Base-by-base conservation (phyloP, 139 green algal species). In the Klebsormidium nitens region DNA sequence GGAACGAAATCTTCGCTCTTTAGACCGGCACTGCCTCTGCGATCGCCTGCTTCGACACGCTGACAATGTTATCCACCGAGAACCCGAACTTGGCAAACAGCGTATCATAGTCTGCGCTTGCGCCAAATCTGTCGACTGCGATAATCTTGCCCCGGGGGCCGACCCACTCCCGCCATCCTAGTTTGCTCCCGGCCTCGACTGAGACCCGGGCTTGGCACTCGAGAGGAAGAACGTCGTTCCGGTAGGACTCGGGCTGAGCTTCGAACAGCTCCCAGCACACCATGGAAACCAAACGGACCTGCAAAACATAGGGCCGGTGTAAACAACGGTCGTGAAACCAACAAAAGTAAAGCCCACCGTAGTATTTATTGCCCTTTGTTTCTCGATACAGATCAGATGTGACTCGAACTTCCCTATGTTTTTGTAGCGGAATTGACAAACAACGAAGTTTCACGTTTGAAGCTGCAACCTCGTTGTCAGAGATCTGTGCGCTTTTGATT, bases 21-120 rank as follows among this genome's bases (percentile, higher is more conserved):
- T n/a, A n/a, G n/a, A n/a, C n/a, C n/a, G n/a, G n/a, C n/a, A n/a
- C n/a, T n/a, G n/a, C n/a, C n/a, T n/a, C n/a, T n/a, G n/a, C n/a
- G n/a, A 83, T 62, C 8, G 73, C 42, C 4, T 47, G 49, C 83
- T 97, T 95, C 78, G 86, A 88, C 1, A 85, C 86, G 14, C 77
- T 83, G 0, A 92, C 74, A 2, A 96, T 75, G 5, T 82, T 81
- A 2, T 91, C 86, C n/a, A 69, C 58, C 32, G 90, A 97, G 84
- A 98, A 95, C 70, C 93, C 93, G 73, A 87, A 96, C 87, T 96
- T 83, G 82, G 96, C 80, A 85, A 97, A 99, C 58, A 98, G 82
- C 17, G 83, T 79, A 55, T 75, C 64, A 29, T 84, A 91, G 44
- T 90, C 89, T 5, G 88, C 94, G 40, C 90, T 96, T 11, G 90